Evolutionary conservation across 163 green algal species (phyloP).

Genomic region (Trebouxia gelatinosa): DNA sequence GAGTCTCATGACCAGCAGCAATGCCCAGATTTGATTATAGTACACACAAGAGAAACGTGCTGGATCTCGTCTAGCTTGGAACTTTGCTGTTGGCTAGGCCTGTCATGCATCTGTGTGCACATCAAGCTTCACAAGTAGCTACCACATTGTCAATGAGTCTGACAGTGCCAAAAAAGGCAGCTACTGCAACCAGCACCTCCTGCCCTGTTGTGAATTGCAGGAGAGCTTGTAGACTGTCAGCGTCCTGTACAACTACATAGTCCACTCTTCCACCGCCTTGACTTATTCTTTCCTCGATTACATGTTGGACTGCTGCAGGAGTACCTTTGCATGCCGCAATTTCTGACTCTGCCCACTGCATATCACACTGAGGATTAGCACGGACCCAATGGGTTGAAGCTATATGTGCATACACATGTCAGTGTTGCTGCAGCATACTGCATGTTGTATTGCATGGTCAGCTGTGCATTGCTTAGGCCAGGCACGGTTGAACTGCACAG

Average conservation of each 20-base stretch:
- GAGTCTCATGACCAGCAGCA: too few relatives aligned
- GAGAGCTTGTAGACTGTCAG: slow-evolving; percentile 49
- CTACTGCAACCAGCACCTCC: slow-evolving; percentile 70
- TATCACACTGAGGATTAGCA: not conserved
- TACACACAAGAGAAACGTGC: too few relatives aligned
- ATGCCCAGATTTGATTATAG: too few relatives aligned
- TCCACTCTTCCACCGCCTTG: slow-evolving; percentile 66
- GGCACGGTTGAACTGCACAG: too few relatives aligned
- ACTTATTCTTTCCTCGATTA: slow-evolving; percentile 45
- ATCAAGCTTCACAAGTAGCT: too few relatives aligned
- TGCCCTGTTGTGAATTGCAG: slow-evolving; percentile 36
- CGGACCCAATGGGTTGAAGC: not conserved
- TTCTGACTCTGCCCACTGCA: slow-evolving; percentile 6
- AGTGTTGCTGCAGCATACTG: not conserved
- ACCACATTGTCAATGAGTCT: slow-evolving; percentile 86
- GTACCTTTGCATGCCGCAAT: not conserved
- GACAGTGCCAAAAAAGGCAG: slow-evolving; percentile 75
- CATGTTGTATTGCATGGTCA: not conserved
- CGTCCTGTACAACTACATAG: slow-evolving; percentile 79
- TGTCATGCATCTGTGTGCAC: too few relatives aligned
- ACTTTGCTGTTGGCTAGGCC: too few relatives aligned
- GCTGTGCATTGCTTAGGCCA: too few relatives aligned
- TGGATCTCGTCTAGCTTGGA: too few relatives aligned
- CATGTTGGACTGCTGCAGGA: slow-evolving; percentile 13
- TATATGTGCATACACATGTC: not conserved